Percentiles rank a stretch among this genome's conserved stretches.
Conservation (phyloP, 1,284 basidiomycete species). For the Vanrija sp. region DNA sequence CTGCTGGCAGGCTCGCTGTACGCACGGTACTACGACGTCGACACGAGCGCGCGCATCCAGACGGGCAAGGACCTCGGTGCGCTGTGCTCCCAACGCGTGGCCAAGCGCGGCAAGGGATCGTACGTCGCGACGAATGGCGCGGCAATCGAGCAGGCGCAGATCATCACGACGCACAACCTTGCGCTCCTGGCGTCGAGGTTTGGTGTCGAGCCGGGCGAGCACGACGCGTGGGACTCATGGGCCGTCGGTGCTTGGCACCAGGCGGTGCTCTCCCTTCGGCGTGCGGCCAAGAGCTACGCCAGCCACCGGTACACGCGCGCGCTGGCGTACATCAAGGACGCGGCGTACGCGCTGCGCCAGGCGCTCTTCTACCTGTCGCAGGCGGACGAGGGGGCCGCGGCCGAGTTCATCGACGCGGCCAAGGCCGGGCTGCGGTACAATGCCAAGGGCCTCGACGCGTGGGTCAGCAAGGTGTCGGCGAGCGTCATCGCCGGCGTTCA, state of each 20-base stretch:
- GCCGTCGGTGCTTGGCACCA: not conserved
- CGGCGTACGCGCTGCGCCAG: constrained; percentile 11
- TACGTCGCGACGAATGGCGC: not conserved
- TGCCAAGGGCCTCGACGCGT: not conserved
- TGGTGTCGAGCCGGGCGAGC: not conserved
- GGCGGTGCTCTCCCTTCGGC: not conserved
- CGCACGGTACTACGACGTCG: constrained; percentile 2
- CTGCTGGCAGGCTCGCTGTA: not conserved
- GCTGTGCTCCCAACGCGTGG: not conserved
- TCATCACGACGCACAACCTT: constrained; percentile 12
- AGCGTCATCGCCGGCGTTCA: not conserved
- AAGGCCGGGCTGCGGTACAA: not conserved
- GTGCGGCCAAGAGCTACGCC: not conserved
- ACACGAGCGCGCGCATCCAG: not conserved
- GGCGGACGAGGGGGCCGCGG: not conserved
- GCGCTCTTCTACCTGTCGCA: constrained; percentile 5
- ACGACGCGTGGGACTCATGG: not conserved
- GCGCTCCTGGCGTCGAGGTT: not conserved
- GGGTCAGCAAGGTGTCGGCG: not conserved
- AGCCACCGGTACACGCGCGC: not conserved
- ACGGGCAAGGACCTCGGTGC: not conserved
- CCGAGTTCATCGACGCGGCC: not conserved
- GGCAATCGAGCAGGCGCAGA: constrained; percentile 10
- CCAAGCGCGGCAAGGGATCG: not conserved
- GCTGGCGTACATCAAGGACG: constrained; percentile 3